phyloP scores from a whole-genome alignment of 768 basidiomycete species.

The Boletus subparvulus region DNA sequence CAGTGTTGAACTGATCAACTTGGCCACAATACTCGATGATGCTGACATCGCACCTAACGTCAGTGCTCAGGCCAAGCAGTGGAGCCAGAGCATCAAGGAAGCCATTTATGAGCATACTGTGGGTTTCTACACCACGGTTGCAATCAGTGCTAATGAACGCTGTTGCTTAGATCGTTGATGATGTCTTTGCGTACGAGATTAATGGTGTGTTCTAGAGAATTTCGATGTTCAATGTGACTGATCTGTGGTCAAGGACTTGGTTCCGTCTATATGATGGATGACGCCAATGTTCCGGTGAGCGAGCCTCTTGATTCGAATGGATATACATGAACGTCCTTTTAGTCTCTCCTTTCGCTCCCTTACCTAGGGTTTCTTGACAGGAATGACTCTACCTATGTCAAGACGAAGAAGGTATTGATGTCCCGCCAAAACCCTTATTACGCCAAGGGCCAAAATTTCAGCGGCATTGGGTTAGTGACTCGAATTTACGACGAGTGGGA shows the following conservation, averaged over 20 bases:
- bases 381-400: constrained; percentile 54
- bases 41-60: constrained; percentile 48
- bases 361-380: constrained; percentile 76
- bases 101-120: constrained; percentile 67
- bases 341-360: constrained; percentile 78
- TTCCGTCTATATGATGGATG: constrained; percentile 77
- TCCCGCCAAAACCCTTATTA: constrained; percentile 72
- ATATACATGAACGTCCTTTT: neutral
- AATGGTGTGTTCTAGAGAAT: constrained; percentile 47
- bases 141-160: neutral
- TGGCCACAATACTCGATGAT: constrained; percentile 59
- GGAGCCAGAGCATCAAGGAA: constrained; percentile 55
- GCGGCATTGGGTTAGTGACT: constrained; percentile 62
- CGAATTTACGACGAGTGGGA: neutral
- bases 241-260: constrained; percentile 50
- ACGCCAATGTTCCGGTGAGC: constrained; percentile 79
- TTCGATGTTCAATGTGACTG: neutral
- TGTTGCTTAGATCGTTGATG: constrained; percentile 50
- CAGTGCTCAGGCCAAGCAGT: constrained; percentile 52
- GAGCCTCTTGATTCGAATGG: neutral
- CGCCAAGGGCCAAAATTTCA: constrained; percentile 59
- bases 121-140: constrained; percentile 8
- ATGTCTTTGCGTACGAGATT: constrained; percentile 74
- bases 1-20: constrained; percentile 63
- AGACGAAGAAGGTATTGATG: constrained; percentile 61